Percentiles rank a stretch among this genome's conserved stretches.
Conservation (phyloP, 352 stramenopile genomes). For the Pythium scleroteichum region DNA sequence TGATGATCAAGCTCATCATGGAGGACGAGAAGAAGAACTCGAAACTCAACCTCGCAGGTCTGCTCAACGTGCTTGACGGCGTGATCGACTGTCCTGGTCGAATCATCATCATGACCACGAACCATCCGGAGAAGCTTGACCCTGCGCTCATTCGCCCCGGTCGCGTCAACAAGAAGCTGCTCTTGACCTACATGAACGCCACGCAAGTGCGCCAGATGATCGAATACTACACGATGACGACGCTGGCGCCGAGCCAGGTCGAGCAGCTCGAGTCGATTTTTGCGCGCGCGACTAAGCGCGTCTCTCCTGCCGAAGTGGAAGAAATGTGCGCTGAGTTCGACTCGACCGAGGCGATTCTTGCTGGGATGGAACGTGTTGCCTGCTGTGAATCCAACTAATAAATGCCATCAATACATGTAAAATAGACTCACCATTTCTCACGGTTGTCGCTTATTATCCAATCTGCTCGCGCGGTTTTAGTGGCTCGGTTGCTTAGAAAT, state of each 20-base stretch:
- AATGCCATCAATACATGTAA: not conserved
- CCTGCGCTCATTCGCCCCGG: constrained; percentile 87
- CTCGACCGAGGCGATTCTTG: not conserved
- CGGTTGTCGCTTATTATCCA: no score
- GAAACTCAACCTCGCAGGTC: constrained; percentile 77
- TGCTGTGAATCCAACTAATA: not conserved
- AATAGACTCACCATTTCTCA: no score
- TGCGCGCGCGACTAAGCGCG: not conserved
- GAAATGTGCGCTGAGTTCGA: constrained; percentile 50
- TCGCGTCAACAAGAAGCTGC: constrained; percentile 86
- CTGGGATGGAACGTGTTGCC: not conserved
- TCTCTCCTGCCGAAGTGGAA: constrained; percentile 45
- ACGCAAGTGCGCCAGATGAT: constrained; percentile 51
- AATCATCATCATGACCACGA: constrained; percentile 93
- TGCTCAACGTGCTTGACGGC: constrained; percentile 91
- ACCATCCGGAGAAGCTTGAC: constrained; percentile 93
- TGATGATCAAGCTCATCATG: constrained; percentile 20
- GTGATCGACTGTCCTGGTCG: constrained; percentile 87
- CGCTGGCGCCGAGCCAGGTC: constrained; percentile 31
- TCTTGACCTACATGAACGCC: constrained; percentile 57
- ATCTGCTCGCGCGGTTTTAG: no score
- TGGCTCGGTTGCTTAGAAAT: no score
- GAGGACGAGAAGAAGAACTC: constrained; percentile 21
- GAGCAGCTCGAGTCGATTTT: constrained; percentile 10
- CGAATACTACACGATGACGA: constrained; percentile 58